Percentiles rank a stretch among this genome's conserved stretches.
phyloP scores from a whole-genome alignment of 139 green algal species.

The Diplosphaera chodatii region DNA sequence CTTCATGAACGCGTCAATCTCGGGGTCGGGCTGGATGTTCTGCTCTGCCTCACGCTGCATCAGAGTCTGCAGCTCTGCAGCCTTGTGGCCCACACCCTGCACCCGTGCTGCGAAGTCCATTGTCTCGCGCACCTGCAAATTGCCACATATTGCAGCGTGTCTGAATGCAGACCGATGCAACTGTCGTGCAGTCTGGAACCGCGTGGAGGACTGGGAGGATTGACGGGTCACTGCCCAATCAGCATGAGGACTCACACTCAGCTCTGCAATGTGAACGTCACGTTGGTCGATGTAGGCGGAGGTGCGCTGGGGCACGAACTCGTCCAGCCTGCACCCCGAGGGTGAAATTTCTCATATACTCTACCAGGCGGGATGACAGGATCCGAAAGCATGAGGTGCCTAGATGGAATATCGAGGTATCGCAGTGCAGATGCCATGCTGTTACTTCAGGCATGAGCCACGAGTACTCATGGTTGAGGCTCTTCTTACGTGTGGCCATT shows the following conservation, averaged over 20 bases:
- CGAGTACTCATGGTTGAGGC: no score
- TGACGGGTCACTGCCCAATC: no score
- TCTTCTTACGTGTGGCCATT: conserved; percentile 30
- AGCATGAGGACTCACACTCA: conserved; percentile 44
- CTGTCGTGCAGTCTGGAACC: no score
- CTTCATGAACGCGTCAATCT: conserved; percentile 21
- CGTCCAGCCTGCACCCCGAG: conserved; percentile 1
- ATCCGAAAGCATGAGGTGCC: no score
- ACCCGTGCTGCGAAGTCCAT: conserved; percentile 37
- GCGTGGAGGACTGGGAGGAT: no score
- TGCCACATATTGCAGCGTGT: no score
- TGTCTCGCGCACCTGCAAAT: conserved; percentile 36
- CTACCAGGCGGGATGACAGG: no score
- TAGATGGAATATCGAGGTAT: no score
- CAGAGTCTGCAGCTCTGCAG: conserved; percentile 12
- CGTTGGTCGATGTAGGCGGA: conserved; percentile 43
- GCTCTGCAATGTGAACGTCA: conserved; percentile 40
- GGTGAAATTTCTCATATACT: no score
- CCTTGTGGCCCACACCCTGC: conserved; percentile 14
- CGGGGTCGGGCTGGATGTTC: conserved; percentile 12
- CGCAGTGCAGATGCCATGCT: no score
- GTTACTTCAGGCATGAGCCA: no score
- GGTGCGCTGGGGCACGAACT: conserved; percentile 35
- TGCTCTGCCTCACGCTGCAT: conserved; percentile 15
- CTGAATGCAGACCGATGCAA: no score